Evolutionary conservation across 169 alveolate genomes (phyloP).

Genomic region (Eimeria acervulina): DNA sequence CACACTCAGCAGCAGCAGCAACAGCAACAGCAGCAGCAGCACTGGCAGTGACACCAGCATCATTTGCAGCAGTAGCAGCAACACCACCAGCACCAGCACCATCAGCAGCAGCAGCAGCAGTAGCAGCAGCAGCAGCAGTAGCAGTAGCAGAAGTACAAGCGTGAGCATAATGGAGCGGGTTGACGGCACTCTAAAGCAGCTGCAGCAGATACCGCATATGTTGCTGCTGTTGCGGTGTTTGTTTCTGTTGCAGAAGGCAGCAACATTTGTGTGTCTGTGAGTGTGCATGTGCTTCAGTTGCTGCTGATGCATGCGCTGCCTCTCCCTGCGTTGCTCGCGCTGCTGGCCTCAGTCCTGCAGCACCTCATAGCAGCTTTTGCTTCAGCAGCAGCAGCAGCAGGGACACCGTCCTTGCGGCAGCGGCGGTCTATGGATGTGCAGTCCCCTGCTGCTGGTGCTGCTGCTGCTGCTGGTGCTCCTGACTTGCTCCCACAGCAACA

Average conservation of each 20-base stretch:
- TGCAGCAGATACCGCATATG: neutral
- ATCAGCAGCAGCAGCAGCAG: neutral
- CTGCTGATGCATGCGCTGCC: constrained; percentile 30
- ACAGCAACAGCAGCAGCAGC: constrained; percentile 13
- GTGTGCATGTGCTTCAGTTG: constrained; percentile 4
- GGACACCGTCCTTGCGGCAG: neutral
- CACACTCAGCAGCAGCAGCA: neutral
- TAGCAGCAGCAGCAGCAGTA: neutral
- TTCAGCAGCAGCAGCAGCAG: constrained; percentile 23
- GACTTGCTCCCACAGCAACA: neutral
- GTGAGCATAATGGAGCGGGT: neutral
- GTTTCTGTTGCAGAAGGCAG: neutral
- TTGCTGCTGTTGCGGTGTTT: neutral
- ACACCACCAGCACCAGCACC: neutral
- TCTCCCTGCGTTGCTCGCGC: constrained; percentile 14
- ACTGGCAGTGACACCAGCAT: neutral
- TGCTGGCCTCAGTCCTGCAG: constrained; percentile 28
- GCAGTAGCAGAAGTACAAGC: neutral
- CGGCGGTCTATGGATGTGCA: neutral
- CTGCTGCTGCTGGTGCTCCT: constrained; percentile 44
- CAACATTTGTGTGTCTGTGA: neutral
- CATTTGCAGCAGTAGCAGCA: neutral
- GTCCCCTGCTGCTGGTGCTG: neutral
- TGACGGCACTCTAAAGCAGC: neutral
- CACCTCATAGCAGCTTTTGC: constrained; percentile 22